Base-by-base conservation (phyloP, 2,329 filamentous ascomycete species). In the Colletotrichum paranaense region DNA sequence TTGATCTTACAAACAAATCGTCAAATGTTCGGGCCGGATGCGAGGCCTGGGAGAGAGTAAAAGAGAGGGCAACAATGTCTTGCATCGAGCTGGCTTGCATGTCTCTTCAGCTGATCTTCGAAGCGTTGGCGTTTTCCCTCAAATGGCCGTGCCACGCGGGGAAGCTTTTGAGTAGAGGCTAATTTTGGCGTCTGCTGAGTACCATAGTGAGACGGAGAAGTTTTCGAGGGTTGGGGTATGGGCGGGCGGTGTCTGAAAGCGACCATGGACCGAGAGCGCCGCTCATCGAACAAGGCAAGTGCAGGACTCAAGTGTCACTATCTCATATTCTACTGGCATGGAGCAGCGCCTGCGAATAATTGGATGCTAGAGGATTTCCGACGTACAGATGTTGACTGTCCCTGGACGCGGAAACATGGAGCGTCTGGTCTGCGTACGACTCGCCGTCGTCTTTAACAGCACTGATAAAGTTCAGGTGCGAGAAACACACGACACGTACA, bases 81-180 rank as follows among this genome's bases (percentile, higher is more conserved):
- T 35, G 59, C 35, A 62, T 62, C 35, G 67, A 64, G 28, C 58
- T 62, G 69, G 42, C 28, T 53, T 35, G 53, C 42, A 49, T 26
- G 32, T 53, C 53, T 28, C 46, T 58, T 63, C 65, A 55, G 58
- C 65, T 68, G 66, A 70, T 70, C 60, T 60, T 12, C 38, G 12
- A 46, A 42, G 19, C 24, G 28, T 26, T 55, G 6, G 42, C 22
- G 28, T 30, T 62, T 26, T n/a, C 24, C 24, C 62, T 22, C 22
- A 59, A 46, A 38, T 65, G 59, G 60, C 78, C 78, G 56, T 88
- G 84, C 82, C 85, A 86, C 55, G 79, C 78, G 7, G 85, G 80
- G 26, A 87, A 76, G 1, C 83, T 38, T 59, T 26, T 4, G 30
- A 65, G 46, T 32, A 73, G 52, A 53, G n/a, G 22, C 59, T 30